Base-by-base conservation (phyloP, 2,329 filamentous ascomycete species). In the Penicillium hesseltinei region DNA sequence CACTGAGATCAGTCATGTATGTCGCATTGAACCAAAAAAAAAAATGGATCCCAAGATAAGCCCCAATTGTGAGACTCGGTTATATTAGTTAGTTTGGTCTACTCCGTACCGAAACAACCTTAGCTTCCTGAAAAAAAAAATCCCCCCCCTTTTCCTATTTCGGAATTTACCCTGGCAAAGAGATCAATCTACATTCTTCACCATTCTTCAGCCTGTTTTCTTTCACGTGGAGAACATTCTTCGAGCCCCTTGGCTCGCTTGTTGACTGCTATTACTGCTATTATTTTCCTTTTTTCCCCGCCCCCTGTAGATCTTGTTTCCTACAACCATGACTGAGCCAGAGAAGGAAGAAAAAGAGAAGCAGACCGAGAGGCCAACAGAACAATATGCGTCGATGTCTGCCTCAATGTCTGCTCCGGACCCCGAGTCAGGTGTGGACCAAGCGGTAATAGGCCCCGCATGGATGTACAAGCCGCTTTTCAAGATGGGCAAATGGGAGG, bases 391-490 rank as follows among this genome's bases (percentile, higher is more conserved):
- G n/a, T 75, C 76, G 70, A 36, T 35, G 45, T 35, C 44, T 23
- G 13, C 40, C 15, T 17, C 23, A 1, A 17, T 27, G 23, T 29
- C 42, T 21, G 2, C 43, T 3, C 49, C 44, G 21, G 70, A 74
- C 46, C 60, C 66, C 29, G 68, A 71, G 48, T 46, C 64, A 19
- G 61, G 59, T 13, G 52, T 61, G 29, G 63, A 67, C 48, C 53
- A 60, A 40, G 29, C 59, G n/a, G 58, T 65, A 47, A 58, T 65
- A 23, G 76, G 75, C 2, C 74, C 71, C 47, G 63, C 75, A 61
- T 91, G 88, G 88, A 87, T 86, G 76, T 91, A 92, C 80, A 85
- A 82, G 68, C 78, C 80, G 48, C 54, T 67, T 25, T 69, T 84
- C 67, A 81, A 78, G 56, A 58, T 91, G 56, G 81, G 82, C 19